Conservation (phyloP, 2,329 filamentous ascomycete species). For the Xylaria hypoxylon region DNA sequence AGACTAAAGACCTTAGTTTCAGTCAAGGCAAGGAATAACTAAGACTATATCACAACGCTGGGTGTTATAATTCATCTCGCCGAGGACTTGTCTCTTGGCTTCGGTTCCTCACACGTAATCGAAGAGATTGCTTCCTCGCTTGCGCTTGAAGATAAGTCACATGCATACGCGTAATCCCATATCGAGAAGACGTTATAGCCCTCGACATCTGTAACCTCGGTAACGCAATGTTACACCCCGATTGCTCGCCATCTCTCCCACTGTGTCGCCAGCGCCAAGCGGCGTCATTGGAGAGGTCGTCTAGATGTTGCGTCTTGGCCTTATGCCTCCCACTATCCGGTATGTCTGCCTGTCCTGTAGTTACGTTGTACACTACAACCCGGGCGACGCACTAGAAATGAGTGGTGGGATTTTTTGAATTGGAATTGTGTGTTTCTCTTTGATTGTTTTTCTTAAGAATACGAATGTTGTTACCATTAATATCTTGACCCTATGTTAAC, state of each 20-base stretch:
- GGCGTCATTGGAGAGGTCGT: constrained; percentile 28
- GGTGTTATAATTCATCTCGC: too few species aligned
- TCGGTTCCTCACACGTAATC: constrained; percentile 5
- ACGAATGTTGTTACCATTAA: constrained; percentile 16
- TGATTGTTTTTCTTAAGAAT: constrained; percentile 2
- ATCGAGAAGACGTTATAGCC: constrained; percentile 33
- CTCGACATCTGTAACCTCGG: constrained; percentile 34
- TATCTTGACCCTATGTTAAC: constrained; percentile 9
- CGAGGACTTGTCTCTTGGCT: constrained; percentile 15
- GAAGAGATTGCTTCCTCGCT: background rate
- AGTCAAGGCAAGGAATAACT: too few species aligned
- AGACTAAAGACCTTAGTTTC: too few species aligned
- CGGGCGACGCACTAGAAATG: constrained; percentile 21
- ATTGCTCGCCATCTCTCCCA: constrained; percentile 27
- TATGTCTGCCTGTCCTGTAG: constrained; percentile 13
- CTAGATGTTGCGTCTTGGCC: constrained; percentile 28
- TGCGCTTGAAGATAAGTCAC: background rate
- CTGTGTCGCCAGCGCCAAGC: constrained; percentile 32
- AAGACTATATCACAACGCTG: too few species aligned
- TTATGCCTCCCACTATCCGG: constrained; percentile 22
- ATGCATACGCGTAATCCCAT: constrained; percentile 30
- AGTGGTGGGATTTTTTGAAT: constrained; percentile 27
- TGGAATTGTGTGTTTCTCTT: constrained; percentile 34
- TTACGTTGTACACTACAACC: constrained; percentile 12
- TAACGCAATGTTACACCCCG: constrained; percentile 40